These are phyloP conservation scores for Talaromyces amestolkiae DNA, from an alignment of 2,329 filamentous ascomycete species.

Conservation along the genomic window DNA sequence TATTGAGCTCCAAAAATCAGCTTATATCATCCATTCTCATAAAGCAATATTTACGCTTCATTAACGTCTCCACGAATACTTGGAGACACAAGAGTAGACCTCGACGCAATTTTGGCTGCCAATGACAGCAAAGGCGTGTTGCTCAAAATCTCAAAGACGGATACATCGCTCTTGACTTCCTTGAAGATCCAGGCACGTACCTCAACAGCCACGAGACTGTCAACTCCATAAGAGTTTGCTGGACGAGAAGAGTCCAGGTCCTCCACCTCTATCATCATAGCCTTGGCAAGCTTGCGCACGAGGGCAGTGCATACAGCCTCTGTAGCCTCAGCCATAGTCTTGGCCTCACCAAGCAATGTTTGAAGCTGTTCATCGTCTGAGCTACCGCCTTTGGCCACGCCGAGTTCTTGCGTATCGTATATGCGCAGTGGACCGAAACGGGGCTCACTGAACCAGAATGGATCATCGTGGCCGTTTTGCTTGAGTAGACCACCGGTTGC, in stretches of 20 bases:
- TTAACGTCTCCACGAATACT: not conserved
- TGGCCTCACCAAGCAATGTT: not conserved
- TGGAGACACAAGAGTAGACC: not conserved
- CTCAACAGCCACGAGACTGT: constrained; percentile 20
- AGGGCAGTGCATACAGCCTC: not conserved
- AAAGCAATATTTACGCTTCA: not conserved
- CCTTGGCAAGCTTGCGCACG: not conserved
- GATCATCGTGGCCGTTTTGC: not conserved
- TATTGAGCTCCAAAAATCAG: not conserved
- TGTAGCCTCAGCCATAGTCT: not conserved
- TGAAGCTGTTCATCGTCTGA: not conserved
- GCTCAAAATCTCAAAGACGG: constrained; percentile 46
- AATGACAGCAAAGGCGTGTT: not conserved
- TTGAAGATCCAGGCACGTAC: constrained; percentile 45
- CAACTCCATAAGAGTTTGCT: constrained; percentile 24
- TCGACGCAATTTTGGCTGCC: not conserved
- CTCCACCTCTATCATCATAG: constrained; percentile 10
- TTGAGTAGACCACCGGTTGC: not conserved
- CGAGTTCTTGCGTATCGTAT: not conserved
- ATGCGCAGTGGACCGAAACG: not conserved
- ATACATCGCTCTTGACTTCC: constrained; percentile 44
- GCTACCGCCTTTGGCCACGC: not conserved
- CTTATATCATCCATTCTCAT: not conserved
- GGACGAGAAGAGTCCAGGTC: constrained; percentile 5
- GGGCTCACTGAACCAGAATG: not conserved